Conservation (phyloP, 2,329 filamentous ascomycete genomes). For the Sarocladium brachiariae region DNA sequence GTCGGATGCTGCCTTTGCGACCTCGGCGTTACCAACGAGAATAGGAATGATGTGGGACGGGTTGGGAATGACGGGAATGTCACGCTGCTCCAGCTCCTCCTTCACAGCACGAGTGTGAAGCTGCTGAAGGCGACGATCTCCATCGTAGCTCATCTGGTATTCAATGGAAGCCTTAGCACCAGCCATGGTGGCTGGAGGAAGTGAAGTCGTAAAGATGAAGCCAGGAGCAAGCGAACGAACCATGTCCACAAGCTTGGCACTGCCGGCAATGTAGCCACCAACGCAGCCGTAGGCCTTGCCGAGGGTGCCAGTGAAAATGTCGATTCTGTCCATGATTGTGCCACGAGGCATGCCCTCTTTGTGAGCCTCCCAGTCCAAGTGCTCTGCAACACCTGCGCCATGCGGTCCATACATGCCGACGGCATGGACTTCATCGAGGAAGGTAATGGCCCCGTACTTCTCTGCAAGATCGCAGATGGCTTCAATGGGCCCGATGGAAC, state of each 20-base stretch:
- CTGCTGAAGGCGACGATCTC: slow-evolving; percentile 88
- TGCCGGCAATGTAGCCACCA: slow-evolving; percentile 94
- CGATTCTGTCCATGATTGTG: slow-evolving; percentile 89
- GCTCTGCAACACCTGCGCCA: slow-evolving; percentile 93
- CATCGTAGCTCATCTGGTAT: slow-evolving; percentile 79
- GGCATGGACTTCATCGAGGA: slow-evolving; percentile 96
- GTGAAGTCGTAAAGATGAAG: slow-evolving; percentile 97
- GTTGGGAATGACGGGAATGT: slow-evolving; percentile 97
- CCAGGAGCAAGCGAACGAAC: slow-evolving; percentile 92
- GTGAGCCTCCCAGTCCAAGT: slow-evolving; percentile 89
- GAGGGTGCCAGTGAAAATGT: slow-evolving; percentile 95
- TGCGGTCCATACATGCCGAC: slow-evolving; percentile 98
- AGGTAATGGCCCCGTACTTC: slow-evolving; percentile 96
- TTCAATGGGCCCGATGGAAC: slow-evolving; percentile 91
- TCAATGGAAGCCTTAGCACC: slow-evolving; percentile 87
- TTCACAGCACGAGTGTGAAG: slow-evolving; percentile 95
- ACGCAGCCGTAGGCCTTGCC: slow-evolving; percentile 98
- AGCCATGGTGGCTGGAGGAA: slow-evolving; percentile 95
- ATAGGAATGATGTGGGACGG: slow-evolving; percentile 94
- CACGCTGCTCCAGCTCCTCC: slow-evolving; percentile 65
- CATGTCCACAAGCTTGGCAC: slow-evolving; percentile 77
- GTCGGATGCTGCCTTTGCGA: slow-evolving; percentile 88
- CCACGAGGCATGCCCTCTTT: slow-evolving; percentile 65
- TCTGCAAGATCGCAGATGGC: slow-evolving; percentile 93
- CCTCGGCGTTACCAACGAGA: slow-evolving; percentile 86